Evolutionary conservation across 257 asterid genomes (phyloP).

Genomic region (Asclepias syriaca): DNA sequence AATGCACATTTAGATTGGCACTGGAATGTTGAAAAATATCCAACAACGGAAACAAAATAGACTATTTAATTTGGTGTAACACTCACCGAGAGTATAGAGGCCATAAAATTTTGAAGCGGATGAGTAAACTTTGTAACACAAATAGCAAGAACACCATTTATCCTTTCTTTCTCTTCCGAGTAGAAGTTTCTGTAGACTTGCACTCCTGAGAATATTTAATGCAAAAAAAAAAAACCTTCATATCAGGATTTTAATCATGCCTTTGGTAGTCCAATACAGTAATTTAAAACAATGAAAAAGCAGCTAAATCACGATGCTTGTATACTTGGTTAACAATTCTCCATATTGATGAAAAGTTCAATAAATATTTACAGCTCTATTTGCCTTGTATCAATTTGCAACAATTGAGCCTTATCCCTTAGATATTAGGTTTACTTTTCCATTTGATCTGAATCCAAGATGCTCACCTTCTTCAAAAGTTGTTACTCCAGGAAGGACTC

Average conservation of each 20-base stretch:
- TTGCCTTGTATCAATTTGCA: neutral
- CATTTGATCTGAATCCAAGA: neutral
- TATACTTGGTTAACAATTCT: too few species aligned
- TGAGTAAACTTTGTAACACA: conserved; percentile 35
- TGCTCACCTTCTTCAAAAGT: conserved; percentile 60
- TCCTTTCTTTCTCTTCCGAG: conserved; percentile 70
- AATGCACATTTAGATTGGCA: neutral
- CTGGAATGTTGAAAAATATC: neutral
- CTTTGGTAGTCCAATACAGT: neutral
- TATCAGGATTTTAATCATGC: neutral
- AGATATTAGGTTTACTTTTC: neutral
- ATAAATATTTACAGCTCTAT: neutral
- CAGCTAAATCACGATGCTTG: too few species aligned
- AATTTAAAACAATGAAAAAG: neutral
- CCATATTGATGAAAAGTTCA: too few species aligned
- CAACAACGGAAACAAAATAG: neutral
- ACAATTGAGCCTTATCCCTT: neutral
- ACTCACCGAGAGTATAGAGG: conserved; percentile 62
- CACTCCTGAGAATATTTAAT: conserved; percentile 50
- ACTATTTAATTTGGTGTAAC: conserved; percentile 2
- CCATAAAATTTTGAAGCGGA: conserved; percentile 41
- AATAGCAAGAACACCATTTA: conserved; percentile 75
- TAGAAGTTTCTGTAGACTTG: conserved; percentile 71
- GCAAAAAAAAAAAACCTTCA: neutral
- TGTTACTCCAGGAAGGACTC: conserved; percentile 76